These are phyloP conservation scores for Xylariaceae sp. DNA, from an alignment of 2,329 filamentous ascomycete species.

Conservation along the genomic window DNA sequence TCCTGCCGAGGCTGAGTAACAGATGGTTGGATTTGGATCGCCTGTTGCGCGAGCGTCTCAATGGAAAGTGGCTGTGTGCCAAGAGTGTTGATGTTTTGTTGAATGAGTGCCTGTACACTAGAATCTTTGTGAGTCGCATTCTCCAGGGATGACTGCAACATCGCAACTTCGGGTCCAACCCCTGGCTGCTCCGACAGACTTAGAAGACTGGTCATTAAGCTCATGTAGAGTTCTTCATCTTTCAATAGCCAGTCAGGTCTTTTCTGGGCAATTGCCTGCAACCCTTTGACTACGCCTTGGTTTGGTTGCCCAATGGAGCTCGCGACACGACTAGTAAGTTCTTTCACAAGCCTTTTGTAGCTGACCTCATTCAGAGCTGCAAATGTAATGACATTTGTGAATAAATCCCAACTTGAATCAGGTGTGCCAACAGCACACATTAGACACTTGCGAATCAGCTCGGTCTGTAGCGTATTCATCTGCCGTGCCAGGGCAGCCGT, in stretches of 20 bases:
- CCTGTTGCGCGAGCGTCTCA: conserved; percentile 52
- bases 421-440: conserved; percentile 36
- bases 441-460: conserved; percentile 41
- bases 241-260: conserved; percentile 44
- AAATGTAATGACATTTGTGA: conserved; percentile 47
- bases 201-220: conserved; percentile 52
- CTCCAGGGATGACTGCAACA: conserved; percentile 47
- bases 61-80: conserved; percentile 50
- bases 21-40: conserved; percentile 37
- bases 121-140: conserved; percentile 40
- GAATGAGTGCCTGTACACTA: conserved; percentile 51
- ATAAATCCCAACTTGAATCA: conserved; percentile 41
- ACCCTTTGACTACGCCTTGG: conserved; percentile 38
- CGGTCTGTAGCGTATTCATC: conserved; percentile 44
- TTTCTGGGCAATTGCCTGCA: conserved; percentile 48
- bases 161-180: conserved; percentile 35
- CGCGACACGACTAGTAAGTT: conserved; percentile 27
- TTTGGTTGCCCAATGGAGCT: conserved; percentile 24
- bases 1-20: conserved; percentile 37
- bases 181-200: conserved; percentile 51
- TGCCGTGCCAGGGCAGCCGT: conserved; percentile 39
- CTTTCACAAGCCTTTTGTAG: conserved; percentile 33
- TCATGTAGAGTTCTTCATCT: conserved; percentile 46
- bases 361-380: conserved; percentile 38
- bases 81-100: conserved; percentile 52